These are phyloP conservation scores for Rhodotorula sp. DNA, from an alignment of 1,284 basidiomycete genomes.

Conservation along the genomic window DNA sequence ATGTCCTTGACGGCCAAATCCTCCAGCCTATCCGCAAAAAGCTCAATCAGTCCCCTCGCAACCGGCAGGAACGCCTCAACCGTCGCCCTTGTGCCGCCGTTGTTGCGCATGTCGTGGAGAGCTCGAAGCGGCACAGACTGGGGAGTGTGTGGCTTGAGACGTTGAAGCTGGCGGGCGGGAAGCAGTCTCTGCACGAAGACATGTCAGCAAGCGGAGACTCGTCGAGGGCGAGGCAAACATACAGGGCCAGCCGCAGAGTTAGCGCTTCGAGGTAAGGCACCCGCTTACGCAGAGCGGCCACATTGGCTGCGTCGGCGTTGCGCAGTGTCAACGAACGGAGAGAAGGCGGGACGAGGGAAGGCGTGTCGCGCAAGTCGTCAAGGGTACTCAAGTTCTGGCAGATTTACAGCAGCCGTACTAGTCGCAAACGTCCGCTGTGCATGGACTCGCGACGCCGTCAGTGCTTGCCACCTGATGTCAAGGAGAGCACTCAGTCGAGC, in stretches of 20 bases:
- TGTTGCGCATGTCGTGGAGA: slow-evolving; percentile 34
- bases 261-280: slow-evolving; percentile 16
- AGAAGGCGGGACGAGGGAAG: slow-evolving; percentile 1
- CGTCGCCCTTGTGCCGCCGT: slow-evolving; percentile 2
- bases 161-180: background rate
- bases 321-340: slow-evolving; percentile 24
- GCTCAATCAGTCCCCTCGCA: background rate
- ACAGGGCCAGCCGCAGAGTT: slow-evolving; percentile 26
- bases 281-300: slow-evolving; percentile 6
- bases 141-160: background rate
- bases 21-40: background rate
- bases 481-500: no score
- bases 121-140: slow-evolving; percentile 22
- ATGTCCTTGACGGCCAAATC: slow-evolving; percentile 24
- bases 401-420: slow-evolving; percentile 3
- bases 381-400: slow-evolving; percentile 3
- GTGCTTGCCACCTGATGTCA: no score
- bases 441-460: no score
- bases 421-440: slow-evolving; percentile 18
- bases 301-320: slow-evolving; percentile 16
- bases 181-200: slow-evolving; percentile 12
- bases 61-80: slow-evolving; percentile 7
- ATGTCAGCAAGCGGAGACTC: no score
- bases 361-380: slow-evolving; percentile 6
- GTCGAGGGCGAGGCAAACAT: background rate